These are phyloP conservation scores for Tolypocladium album DNA, from an alignment of 2,329 filamentous ascomycete species.

Conservation along the genomic window DNA sequence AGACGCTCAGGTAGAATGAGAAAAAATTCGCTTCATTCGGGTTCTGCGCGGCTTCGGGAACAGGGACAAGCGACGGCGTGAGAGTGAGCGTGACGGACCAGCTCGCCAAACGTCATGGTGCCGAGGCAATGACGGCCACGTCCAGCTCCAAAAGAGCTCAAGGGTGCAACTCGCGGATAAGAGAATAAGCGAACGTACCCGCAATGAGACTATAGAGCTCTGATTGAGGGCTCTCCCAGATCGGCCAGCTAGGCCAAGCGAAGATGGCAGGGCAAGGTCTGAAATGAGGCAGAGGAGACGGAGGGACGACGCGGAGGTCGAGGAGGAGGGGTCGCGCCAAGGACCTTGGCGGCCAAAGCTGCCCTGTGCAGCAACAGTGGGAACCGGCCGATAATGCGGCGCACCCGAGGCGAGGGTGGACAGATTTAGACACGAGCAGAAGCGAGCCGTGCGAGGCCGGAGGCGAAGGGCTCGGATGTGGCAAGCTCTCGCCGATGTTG, in stretches of 20 bases:
- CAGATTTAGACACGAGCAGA: neutral
- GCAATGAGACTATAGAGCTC: neutral
- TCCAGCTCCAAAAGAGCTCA: neutral
- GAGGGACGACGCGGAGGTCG: neutral
- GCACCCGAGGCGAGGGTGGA: neutral
- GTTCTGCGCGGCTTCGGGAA: neutral
- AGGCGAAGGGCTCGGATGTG: neutral
- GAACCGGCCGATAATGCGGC: neutral
- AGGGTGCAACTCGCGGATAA: neutral
- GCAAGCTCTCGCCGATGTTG: neutral
- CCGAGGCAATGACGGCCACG: neutral
- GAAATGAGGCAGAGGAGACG: neutral
- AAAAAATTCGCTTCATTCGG: neutral
- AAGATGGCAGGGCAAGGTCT: neutral
- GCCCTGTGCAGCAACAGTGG: neutral
- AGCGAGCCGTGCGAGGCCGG: neutral
- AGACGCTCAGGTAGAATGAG: neutral
- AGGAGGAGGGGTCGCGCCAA: slow-evolving; percentile 1
- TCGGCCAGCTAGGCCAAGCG: neutral
- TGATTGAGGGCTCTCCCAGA: neutral
- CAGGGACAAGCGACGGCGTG: neutral
- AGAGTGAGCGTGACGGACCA: neutral
- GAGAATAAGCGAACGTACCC: neutral
- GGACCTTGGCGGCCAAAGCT: neutral
- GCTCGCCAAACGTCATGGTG: neutral